Conservation (phyloP, 2,329 filamentous ascomycete species). For the Pseudocercospora pini-densiflorae region DNA sequence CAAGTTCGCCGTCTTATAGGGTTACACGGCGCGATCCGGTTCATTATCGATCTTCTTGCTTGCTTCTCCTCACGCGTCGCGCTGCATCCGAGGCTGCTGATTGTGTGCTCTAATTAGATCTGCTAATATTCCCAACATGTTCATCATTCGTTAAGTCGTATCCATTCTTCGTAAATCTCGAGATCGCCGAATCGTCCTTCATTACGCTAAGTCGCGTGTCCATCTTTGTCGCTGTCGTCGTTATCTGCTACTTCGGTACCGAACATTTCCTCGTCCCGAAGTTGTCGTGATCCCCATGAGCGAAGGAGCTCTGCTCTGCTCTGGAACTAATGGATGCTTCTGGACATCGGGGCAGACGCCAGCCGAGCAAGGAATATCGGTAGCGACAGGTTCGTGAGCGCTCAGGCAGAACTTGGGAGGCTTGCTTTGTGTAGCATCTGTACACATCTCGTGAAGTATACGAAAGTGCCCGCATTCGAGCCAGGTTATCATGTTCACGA, state of each 20-base stretch:
- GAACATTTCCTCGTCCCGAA: not conserved
- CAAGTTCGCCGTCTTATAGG: not conserved
- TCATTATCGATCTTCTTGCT: not conserved
- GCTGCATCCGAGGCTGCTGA: not conserved
- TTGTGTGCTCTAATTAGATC: not conserved
- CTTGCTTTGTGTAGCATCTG: conserved; percentile 13
- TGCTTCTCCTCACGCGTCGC: not conserved
- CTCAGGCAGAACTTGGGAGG: conserved; percentile 18
- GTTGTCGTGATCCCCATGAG: conserved; percentile 4
- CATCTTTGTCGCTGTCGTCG: not conserved
- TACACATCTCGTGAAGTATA: conserved; percentile 21
- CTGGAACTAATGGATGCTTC: conserved; percentile 14
- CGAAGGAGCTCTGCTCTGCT: not conserved
- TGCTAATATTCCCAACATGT: not conserved
- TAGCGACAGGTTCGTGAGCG: conserved; percentile 28
- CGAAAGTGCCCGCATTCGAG: conserved; percentile 25
- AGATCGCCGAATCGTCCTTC: not conserved
- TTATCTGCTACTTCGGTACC: conserved; percentile 1
- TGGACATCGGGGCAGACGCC: conserved; percentile 22
- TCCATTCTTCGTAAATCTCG: not conserved
- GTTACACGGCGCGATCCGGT: not conserved
- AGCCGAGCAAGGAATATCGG: conserved; percentile 16
- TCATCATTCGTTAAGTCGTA: not conserved
- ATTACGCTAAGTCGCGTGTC: not conserved
- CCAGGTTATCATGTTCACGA: conserved; percentile 26